Evolutionary conservation across 495 filamentous ascomycete species (phyloP), one percentile per base, ranked within the genome.

Genomic region (Aspergillus diversus): DNA sequence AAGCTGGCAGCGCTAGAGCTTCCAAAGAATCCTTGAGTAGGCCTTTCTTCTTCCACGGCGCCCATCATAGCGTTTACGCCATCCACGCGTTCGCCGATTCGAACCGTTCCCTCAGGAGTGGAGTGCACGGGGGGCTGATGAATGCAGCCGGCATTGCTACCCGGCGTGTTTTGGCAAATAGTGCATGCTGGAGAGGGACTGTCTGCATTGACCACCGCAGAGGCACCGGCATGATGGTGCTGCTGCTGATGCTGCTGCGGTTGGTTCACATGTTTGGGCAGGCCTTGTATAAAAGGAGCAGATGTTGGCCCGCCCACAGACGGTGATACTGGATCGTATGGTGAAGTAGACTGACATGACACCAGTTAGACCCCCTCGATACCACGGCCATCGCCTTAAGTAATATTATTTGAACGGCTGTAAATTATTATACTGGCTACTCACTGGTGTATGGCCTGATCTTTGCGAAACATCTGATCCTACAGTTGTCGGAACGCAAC

Each of bases 31-130:
- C 73, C 75, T 33, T 76, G 74, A 4, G 64, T 71, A 15, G 68
- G 69, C 8, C 66, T 70, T 16, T 72, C 75, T 65, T 75, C 74
- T 55, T 73, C 74, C 7, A 78, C 69, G 0, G 73, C 67, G 11
- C 74, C 75, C 74, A 78, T 74, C 74, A 78, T 78, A 2, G 75
- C 74, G 60, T 75, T 78, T 4, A 78, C 74, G 0, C 75, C 73
- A 37, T 71, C 69, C 32, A 43, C 39, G 7, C 57, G 17, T 5
- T 33, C 50, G 9, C 17, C 59, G 5, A 17, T 33, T 5, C 46
- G 49, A 33, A 37, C 5, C 0, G 57, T 15, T 4, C n/a, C 53
- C 13, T 55, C 43, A 15, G 35, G 48, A 15, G 37, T 56, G 2
- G 43, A 34, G 17, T 7, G n/a, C 7, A 42, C 32, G 4, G 57